Conservation (phyloP, 2,329 filamentous ascomycete species). For the Ceratocystis cacaofunesta region DNA sequence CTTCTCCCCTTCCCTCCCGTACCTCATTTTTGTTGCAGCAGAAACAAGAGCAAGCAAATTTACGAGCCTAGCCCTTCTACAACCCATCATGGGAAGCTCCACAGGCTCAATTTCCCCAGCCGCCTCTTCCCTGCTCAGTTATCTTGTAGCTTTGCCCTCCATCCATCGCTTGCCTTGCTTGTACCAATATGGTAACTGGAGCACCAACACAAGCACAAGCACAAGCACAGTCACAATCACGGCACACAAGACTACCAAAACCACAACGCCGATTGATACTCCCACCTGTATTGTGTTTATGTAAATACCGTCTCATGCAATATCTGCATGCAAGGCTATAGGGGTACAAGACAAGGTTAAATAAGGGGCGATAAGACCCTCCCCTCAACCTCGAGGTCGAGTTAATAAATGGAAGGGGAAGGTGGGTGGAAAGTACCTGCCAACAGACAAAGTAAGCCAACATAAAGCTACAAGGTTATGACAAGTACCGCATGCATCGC, state of each 20-base stretch:
- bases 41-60: not conserved
- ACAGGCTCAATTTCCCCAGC: not conserved
- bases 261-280: no score
- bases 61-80: not conserved
- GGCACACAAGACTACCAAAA: no score
- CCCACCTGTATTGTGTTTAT: no score
- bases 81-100: not conserved
- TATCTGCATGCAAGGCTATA: not conserved
- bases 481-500: not conserved
- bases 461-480: no score
- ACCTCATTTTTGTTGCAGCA: not conserved
- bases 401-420: not conserved
- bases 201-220: not conserved
- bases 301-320: not conserved
- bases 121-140: not conserved
- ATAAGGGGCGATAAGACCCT: conserved; percentile 1
- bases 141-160: not conserved
- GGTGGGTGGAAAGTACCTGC: not conserved
- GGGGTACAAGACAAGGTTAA: conserved; percentile 2
- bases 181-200: not conserved
- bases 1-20: not conserved
- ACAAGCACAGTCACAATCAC: no score
- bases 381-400: not conserved
- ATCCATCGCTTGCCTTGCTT: not conserved
- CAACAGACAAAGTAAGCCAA: no score